Evolutionary conservation across 176 grass and related monocot species (phyloP), one percentile per base, ranked within the genome.

Genomic region (Otatea glauca): DNA sequence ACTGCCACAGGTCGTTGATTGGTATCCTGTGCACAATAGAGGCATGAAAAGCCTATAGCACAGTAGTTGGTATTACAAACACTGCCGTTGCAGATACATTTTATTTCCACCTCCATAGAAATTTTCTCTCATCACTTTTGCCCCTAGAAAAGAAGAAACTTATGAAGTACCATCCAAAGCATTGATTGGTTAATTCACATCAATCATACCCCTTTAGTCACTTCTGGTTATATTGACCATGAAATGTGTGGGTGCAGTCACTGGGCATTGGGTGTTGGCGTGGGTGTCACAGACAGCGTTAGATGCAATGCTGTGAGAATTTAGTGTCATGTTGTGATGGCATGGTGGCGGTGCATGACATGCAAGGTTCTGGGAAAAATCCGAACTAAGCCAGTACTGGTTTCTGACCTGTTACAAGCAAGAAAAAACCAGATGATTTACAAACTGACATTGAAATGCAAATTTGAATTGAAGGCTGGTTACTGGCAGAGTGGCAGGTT

Each of bases 21-120:
- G 56, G 47, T 29, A 87, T 68, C 70, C 58, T 50, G 24, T 86
- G 54, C 84, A 64, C 2, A 23, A 34, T 71, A 62, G 11, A 51
- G 53, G 42, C 16, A 72, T 32, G 21, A 37, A 72, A 49, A 51
- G 53, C 7, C 20, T 62, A 53, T 50, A 63, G 6, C 38, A 72
- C 9, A 37, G 50, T 77, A 17, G 20, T 72, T 55, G 6, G 17
- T 41, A n/a, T 74, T 83, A 32, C 41, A 49, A 73, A 7, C 11
- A 72, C 53, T 61, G 18, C 39, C 18, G 34, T 0, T 10, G 15
- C 41, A 73, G 1, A 14, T 61, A 50, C 47, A 45, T 23, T 39
- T 82, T 47, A 53, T 53, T 64, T 65, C 7, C 21, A 51, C 68
- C 39, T 55, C 17, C 54, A 44, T 27, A 78, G 9, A 56, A 68